These are phyloP conservation scores for Magnusiomyces tetraspermus DNA, from an alignment of 1,139 yeast species.

Conservation along the genomic window DNA sequence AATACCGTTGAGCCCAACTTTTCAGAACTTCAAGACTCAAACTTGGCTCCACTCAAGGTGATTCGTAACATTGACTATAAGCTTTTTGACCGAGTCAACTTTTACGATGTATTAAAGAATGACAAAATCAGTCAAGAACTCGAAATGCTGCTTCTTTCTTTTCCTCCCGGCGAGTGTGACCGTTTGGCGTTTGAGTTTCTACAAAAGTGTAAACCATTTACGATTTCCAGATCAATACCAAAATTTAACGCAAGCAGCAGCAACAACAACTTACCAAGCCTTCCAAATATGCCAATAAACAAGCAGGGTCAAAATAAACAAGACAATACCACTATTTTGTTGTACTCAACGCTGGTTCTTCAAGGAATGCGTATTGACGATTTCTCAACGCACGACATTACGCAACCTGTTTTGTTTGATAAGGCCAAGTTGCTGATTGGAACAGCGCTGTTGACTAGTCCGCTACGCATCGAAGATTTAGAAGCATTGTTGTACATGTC, in stretches of 20 bases:
- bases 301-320: not conserved
- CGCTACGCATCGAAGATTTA: conserved; percentile 46
- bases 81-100: conserved; percentile 30
- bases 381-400: conserved; percentile 37
- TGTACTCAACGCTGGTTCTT: conserved; percentile 19
- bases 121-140: conserved; percentile 32
- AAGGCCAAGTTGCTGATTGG: conserved; percentile 40
- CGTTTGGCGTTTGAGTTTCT: conserved; percentile 16
- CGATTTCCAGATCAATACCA: not conserved
- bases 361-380: conserved; percentile 34
- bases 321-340: conserved; percentile 3
- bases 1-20: not conserved
- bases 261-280: too few species aligned
- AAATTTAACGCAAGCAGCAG: not conserved
- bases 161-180: conserved; percentile 17
- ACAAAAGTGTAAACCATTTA: conserved; percentile 16
- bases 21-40: not conserved
- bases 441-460: conserved; percentile 40
- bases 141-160: conserved; percentile 33
- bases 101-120: conserved; percentile 27
- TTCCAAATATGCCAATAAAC: too few species aligned
- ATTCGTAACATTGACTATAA: conserved; percentile 38
- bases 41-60: conserved; percentile 35
- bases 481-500: conserved; percentile 47
- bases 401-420: conserved; percentile 38